Base-by-base conservation (phyloP, 345 rosid genomes). In the Nephelium lappaceum region DNA sequence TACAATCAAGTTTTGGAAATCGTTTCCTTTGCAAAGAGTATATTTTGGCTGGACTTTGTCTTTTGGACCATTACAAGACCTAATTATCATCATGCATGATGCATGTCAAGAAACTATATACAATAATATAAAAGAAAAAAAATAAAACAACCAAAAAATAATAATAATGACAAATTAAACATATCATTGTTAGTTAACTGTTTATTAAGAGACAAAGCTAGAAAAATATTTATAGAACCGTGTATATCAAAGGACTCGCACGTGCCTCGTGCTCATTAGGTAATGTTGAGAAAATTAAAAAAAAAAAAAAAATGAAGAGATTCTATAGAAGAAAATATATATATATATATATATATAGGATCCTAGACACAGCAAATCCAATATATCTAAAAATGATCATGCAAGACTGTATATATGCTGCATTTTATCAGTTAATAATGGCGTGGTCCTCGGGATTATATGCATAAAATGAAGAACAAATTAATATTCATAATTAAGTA, bases 341-440 rank as follows among this genome's bases (percentile, higher is more conserved):
- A n/a, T n/a, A n/a, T 43, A 43, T 2, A 7, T 0, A 45, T 1
- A 45, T 45, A 11, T 19, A 31, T 55, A 53, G 60, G 75, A 55
- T 71, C 25, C 43, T 31, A n/a, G 74, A 71, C 74, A 51, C 11
- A 27, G 62, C 64, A 71, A 51, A 71, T 71, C 73, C 60, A 11
- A 47, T 8, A 47, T 24, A 11, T n/a, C 5, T 45, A 21, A 51
- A 51, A 51, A 51, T 5, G 8, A 51, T 51, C 18, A 51, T 51
- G 57, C 43, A 45, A 10, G 11, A 8, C 12, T 45, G 8, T 53
- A 53, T 53, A 3, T 16, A 14, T 49, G 31, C 3, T 25, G 11
- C 21, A 71, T 57, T 0, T 72, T 8, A 55, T 41, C 25, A 53
- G 24, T 31, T 71, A 31, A 53, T 11, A 55, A 69, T 43, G 72